Base-by-base conservation (phyloP, 2,329 filamentous ascomycete species). In the Rhynchosporium secalis region DNA sequence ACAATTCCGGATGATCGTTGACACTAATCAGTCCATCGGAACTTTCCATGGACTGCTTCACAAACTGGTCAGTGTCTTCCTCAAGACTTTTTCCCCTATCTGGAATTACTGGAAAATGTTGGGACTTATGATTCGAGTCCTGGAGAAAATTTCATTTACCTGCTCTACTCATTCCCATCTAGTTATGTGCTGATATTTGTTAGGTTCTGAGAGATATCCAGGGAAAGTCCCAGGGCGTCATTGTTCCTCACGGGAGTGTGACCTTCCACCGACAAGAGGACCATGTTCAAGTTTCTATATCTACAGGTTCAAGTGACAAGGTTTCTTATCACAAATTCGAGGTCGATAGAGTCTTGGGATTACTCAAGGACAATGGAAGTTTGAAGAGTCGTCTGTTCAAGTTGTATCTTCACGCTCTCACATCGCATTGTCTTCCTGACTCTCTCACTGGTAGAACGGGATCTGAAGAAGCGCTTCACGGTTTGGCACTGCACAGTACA, bases 321-420 rank as follows among this genome's bases (percentile, higher is more conserved):
- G 63, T 63, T 3, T 68, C 65, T 7, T 68, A 76, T 5, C 78
- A 84, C 51, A 66, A 73, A 0, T 88, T 83, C 65, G 67, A 71
- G 0, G 69, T 89, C 0, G 81, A 88, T 62, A 51, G 65, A 0
- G 71, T 72, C 1, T 77, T 89, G 0, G 79, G 83, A 0, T 74
- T 79, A 2, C 68, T 89, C 0, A 63, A 76, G 0, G 81, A 83
- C 20, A 82, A 79, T 64, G 80, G 79, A 0, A 80, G 74, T 12
- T 52, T 86, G 0, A 76, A 79, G 10, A 83, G 81, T 70, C 83
- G 81, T 57, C 72, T 89, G 0, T 77, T 79, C 20, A 72, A 84
- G 0, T 75, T 75, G 8, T 81, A 81, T 33, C 70, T 87, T 0
- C 83, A 87, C 64, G 83, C 80, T 0, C 61, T 85, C 0, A 87